Percentiles rank a stretch among this genome's conserved stretches.
These are phyloP conservation scores for Schizosaccharomyces cryophilus DNA, from an alignment of 805 yeast genomes.

Conservation along the genomic window DNA sequence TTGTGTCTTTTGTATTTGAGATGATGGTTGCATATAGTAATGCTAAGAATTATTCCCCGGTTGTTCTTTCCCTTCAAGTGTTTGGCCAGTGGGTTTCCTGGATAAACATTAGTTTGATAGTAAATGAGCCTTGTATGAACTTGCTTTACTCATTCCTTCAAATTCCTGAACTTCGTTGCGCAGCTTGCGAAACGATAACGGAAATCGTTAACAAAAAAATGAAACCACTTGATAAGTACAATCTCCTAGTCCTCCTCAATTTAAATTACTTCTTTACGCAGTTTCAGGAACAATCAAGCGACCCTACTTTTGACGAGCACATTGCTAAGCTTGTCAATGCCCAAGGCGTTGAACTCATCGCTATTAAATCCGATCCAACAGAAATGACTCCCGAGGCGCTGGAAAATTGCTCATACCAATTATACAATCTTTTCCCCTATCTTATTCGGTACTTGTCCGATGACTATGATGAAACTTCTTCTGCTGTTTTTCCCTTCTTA, in stretches of 20 bases:
- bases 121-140: slow-evolving; percentile 32
- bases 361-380: slow-evolving; percentile 20
- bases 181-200: slow-evolving; percentile 29
- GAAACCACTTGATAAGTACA: slow-evolving; percentile 47
- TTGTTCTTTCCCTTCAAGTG: slow-evolving; percentile 33
- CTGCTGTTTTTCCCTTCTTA: slow-evolving; percentile 60
- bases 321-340: slow-evolving; percentile 50
- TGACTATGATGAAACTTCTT: slow-evolving; percentile 71
- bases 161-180: slow-evolving; percentile 20
- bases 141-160: slow-evolving; percentile 35
- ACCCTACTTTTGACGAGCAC: slow-evolving; percentile 49
- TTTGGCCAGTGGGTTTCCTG: slow-evolving; percentile 78
- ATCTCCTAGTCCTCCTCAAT: slow-evolving; percentile 42
- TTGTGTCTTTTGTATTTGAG: slow-evolving; percentile 45
- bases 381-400: background rate
- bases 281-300: slow-evolving; percentile 16
- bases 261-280: slow-evolving; percentile 29
- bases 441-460: slow-evolving; percentile 46
- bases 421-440: slow-evolving; percentile 45
- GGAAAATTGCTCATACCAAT: slow-evolving; percentile 7
- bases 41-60: slow-evolving; percentile 17
- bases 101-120: slow-evolving; percentile 62
- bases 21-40: slow-evolving; percentile 19
- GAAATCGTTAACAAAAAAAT: slow-evolving; percentile 57
- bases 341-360: slow-evolving; percentile 52